Conservation (phyloP, 805 yeast species). For the Candida golubevii region DNA sequence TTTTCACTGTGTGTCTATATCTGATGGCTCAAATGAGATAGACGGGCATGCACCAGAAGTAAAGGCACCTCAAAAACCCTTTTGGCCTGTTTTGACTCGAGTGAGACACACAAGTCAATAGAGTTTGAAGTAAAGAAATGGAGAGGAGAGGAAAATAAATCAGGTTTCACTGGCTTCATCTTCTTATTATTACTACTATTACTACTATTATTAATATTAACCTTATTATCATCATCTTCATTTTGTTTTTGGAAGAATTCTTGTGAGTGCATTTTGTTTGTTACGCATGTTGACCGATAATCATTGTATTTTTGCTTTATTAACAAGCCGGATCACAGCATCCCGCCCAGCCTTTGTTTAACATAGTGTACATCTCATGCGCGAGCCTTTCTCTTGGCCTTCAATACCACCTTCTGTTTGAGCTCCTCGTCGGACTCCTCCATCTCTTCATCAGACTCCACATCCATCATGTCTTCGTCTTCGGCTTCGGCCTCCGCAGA, state of each 20-base stretch:
- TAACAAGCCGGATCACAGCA: no score
- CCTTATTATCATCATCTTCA: no score
- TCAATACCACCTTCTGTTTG: conserved; percentile 56
- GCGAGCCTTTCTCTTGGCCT: conserved; percentile 50
- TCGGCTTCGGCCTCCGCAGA: conserved; percentile 27
- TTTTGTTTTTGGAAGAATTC: no score
- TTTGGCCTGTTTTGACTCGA: conserved; percentile 14
- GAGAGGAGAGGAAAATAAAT: no score
- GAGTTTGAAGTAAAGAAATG: no score
- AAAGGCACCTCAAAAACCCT: conserved; percentile 12
- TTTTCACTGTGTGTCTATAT: background rate
- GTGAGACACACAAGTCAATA: background rate
- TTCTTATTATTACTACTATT: no score
- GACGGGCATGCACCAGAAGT: background rate
- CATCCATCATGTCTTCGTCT: conserved; percentile 40
- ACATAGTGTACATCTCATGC: conserved; percentile 11
- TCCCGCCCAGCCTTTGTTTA: no score
- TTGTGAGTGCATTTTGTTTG: no score
- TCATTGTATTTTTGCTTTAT: no score
- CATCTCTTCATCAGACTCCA: conserved; percentile 25
- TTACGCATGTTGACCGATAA: no score
- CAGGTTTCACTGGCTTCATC: no score
- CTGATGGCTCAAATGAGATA: background rate
- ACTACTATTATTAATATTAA: no score
- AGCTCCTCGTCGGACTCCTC: conserved; percentile 45